These are phyloP conservation scores for Plasmodium ovale DNA, from an alignment of 169 alveolate species.

Conservation along the genomic window DNA sequence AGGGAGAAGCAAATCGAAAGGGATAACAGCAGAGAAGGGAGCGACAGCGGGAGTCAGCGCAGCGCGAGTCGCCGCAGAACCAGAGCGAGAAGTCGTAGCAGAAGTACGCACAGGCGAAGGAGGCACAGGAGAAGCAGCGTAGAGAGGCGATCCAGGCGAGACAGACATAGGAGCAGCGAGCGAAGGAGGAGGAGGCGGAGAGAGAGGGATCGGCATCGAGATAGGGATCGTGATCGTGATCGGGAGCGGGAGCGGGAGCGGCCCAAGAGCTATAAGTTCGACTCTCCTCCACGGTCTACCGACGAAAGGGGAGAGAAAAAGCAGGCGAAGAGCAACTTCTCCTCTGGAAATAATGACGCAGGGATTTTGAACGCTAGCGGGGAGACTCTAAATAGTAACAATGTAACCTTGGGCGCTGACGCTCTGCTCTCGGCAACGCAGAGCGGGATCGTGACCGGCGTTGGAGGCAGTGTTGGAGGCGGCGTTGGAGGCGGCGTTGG, in stretches of 20 bases:
- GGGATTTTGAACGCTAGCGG: not conserved
- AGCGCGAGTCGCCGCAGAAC: not conserved
- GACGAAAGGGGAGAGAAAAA: conserved; percentile 3
- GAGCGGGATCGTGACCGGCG: too few relatives aligned
- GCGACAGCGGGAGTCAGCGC: not conserved
- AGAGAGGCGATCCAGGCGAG: not conserved
- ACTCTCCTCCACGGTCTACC: conserved; percentile 54
- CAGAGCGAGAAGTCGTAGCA: not conserved
- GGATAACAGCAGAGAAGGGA: not conserved
- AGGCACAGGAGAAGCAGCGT: not conserved
- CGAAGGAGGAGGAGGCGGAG: not conserved
- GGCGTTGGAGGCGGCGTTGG: too few relatives aligned
- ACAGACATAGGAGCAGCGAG: not conserved
- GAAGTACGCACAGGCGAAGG: not conserved
- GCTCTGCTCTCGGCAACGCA: too few relatives aligned
- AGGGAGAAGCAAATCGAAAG: not conserved
- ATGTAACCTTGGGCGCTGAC: not conserved
- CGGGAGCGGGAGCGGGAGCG: not conserved
- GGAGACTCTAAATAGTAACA: not conserved
- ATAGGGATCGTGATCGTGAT: conserved; percentile 2
- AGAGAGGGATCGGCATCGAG: not conserved
- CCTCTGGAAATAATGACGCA: not conserved
- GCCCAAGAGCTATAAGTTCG: conserved; percentile 44
- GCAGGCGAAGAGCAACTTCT: not conserved
- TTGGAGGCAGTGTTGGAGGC: too few relatives aligned